Percentiles rank a stretch among this genome's conserved stretches.
Conservation (phyloP, 192 early-diverging fungal species). For the Ambispora gerdemannii region DNA sequence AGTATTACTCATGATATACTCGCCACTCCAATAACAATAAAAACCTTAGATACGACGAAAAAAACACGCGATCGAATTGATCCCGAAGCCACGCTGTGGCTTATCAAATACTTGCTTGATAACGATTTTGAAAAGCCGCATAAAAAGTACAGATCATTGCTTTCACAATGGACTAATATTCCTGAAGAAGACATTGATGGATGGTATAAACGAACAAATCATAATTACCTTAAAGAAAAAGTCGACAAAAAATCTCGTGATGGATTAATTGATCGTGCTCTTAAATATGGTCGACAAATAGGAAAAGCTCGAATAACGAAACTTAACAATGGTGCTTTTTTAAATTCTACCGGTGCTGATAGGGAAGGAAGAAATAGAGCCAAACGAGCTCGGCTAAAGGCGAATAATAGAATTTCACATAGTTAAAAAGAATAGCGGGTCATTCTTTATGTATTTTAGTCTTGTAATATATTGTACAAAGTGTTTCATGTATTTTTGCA, state of each 20-base stretch:
- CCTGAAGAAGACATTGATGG: conserved; percentile 8
- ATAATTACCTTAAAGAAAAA: conserved; percentile 20
- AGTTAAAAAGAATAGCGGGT: too few species aligned
- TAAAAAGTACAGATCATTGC: neutral
- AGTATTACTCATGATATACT: too few species aligned
- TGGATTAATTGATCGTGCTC: conserved; percentile 10
- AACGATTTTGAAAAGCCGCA: conserved; percentile 11
- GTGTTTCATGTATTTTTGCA: too few species aligned
- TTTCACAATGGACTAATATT: conserved; percentile 23
- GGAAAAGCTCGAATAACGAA: neutral
- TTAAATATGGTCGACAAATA: conserved; percentile 1
- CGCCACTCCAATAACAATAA: too few species aligned
- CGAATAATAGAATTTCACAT: too few species aligned
- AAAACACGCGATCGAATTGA: conserved; percentile 12
- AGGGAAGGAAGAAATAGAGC: neutral
- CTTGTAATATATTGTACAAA: too few species aligned
- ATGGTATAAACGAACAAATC: conserved; percentile 21
- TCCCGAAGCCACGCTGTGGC: conserved; percentile 4
- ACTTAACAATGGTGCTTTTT: neutral
- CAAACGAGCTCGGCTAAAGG: neutral
- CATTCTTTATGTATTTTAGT: too few species aligned
- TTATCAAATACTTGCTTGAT: conserved; percentile 28
- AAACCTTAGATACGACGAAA: neutral
- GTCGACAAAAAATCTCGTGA: neutral
- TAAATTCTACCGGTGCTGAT: neutral